A percentile compares a stretch with the other conserved stretches of the same genome.
Evolutionary conservation across 306 rosid genomes (phyloP).

Genomic region (Phaseolus lunatus): DNA sequence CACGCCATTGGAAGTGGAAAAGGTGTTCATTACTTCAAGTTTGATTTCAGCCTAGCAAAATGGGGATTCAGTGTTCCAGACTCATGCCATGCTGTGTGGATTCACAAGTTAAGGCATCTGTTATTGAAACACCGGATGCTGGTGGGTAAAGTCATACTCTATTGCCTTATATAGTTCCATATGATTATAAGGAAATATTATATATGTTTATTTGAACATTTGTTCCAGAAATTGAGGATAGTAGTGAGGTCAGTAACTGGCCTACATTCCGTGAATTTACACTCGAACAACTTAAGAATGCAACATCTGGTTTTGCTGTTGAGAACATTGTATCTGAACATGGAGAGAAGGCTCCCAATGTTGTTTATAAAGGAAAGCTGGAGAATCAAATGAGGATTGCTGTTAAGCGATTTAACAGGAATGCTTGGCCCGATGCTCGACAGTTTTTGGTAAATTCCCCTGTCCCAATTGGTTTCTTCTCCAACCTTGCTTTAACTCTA

Average conservation of each 20-base stretch:
- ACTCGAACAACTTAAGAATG: constrained; percentile 76
- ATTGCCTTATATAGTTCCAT: constrained; percentile 20
- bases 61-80: constrained; percentile 79
- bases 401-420: constrained; percentile 79
- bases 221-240: constrained; percentile 70
- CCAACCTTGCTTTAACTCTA: constrained; percentile 9
- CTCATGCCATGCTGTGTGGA: constrained; percentile 71
- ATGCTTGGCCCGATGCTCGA: constrained; percentile 86
- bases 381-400: constrained; percentile 82
- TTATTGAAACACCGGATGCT: constrained; percentile 69
- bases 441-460: constrained; percentile 70
- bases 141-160: constrained; percentile 54
- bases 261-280: constrained; percentile 71
- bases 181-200: constrained; percentile 27
- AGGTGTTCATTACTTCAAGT: constrained; percentile 37
- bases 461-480: neutral
- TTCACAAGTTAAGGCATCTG: constrained; percentile 80
- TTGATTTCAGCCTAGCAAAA: constrained; percentile 47
- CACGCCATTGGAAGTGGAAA: constrained; percentile 47
- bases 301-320: constrained; percentile 87
- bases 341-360: constrained; percentile 89
- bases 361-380: constrained; percentile 86
- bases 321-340: constrained; percentile 90
- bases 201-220: constrained; percentile 37
- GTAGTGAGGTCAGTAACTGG: constrained; percentile 57